These are phyloP conservation scores for Fraxinus pennsylvanica DNA, from an alignment of 257 asterid genomes.

Conservation along the genomic window DNA sequence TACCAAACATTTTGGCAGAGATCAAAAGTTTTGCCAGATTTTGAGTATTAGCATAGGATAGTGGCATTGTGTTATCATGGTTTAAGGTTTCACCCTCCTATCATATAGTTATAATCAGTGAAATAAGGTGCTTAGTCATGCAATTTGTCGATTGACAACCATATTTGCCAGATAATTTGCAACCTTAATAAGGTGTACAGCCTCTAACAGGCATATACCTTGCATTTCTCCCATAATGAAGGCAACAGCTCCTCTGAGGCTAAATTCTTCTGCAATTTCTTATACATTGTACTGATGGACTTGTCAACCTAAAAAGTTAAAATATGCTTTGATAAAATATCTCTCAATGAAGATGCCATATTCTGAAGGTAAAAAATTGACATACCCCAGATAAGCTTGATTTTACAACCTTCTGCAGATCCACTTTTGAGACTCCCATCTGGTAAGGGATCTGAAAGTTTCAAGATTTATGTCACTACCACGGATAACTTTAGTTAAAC, in stretches of 20 bases:
- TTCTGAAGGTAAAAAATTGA: conserved; percentile 16
- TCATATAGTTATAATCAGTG: not conserved
- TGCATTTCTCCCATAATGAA: conserved; percentile 97
- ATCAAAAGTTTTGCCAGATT: not conserved
- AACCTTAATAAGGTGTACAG: conserved; percentile 11
- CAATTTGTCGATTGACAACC: conserved; percentile 6
- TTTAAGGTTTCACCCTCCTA: not conserved
- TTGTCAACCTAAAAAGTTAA: conserved; percentile 73
- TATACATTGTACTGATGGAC: conserved; percentile 75
- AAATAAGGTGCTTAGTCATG: conserved; percentile 1
- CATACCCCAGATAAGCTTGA: conserved; percentile 91
- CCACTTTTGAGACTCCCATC: conserved; percentile 81
- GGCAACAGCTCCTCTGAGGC: conserved; percentile 92
- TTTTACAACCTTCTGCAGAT: conserved; percentile 85
- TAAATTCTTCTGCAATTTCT: conserved; percentile 83
- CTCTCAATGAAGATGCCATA: conserved; percentile 16
- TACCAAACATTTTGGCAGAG: not conserved
- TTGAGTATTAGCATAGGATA: conserved; percentile 4
- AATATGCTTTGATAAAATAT: conserved; percentile 16
- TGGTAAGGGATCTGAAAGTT: conserved; percentile 83
- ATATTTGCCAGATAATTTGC: conserved; percentile 15
- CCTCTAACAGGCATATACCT: conserved; percentile 49
- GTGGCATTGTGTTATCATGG: not conserved
- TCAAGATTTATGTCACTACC: conserved; percentile 11
- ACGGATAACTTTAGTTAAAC: conserved; percentile 14